Evolutionary conservation across 495 filamentous ascomycete species (phyloP), one percentile per base, ranked within the genome.

Genomic region (Neurospora intermedia): DNA sequence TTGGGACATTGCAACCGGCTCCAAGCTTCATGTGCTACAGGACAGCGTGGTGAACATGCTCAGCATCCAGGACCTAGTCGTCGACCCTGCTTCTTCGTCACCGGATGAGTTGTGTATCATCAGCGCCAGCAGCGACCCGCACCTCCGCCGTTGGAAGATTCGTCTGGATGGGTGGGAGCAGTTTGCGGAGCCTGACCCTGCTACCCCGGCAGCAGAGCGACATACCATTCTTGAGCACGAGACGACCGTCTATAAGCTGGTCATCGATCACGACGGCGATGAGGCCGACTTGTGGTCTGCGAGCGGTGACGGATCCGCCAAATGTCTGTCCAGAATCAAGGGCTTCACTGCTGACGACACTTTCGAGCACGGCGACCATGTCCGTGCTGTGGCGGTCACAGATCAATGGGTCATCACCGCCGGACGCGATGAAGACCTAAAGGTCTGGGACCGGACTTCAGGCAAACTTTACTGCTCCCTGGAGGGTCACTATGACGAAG

Each of bases 261-360:
- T 84, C 35, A 91, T 94, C 73, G 91, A 92, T 69, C 69, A 75
- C 35, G 80, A 82, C 31, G 74, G 77, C 42, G 83, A 83, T 42
- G 92, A 93, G 71, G 86, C 84, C 3, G 95, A 98, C 75, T 83
- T 98, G 39, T 98, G 92, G 93, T 97, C 94, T 15, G 91, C 94
- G 3, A 94, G 91, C 41, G 93, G 93, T 15, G 96, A 99, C 78
- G 94, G 91, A 46, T 93, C 89, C 0, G 89, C 89, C 3, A 93
- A 93, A 77, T 93, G 91, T 77, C 84, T 97, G 18, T 86, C 89
- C 10, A 84, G 93, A 69, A 80, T 85, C 10, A 87, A 87, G 70
- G 85, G 84, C 0, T 96, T 91, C 86, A 86, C 88, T 71, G 84
- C 87, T 8, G 94, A 94, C 73, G 89, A 93, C 69, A 88, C 83